Percentiles rank a stretch among this genome's conserved stretches.
Conservation (phyloP, 352 stramenopile genomes). For the Globisporangium iwayamae region DNA sequence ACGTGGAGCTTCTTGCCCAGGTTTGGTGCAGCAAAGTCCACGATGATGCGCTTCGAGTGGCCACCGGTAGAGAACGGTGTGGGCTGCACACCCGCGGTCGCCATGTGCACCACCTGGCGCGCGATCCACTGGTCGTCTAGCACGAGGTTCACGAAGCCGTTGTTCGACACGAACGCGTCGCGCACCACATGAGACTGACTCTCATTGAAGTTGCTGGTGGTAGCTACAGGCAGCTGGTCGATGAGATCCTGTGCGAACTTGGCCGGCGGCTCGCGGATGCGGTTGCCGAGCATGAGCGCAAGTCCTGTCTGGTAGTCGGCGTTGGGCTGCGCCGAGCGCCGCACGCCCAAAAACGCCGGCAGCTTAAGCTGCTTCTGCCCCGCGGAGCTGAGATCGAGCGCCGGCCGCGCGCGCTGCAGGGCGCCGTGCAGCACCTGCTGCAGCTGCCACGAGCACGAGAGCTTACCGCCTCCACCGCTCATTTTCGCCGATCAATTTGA, state of each 20-base stretch:
- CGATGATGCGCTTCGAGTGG: slow-evolving; percentile 39
- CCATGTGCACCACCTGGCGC: slow-evolving; percentile 51
- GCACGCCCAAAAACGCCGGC: slow-evolving; percentile 49
- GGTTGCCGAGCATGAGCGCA: slow-evolving; percentile 52
- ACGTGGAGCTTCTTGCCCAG: slow-evolving; percentile 87
- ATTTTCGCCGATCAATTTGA: slow-evolving; percentile 1
- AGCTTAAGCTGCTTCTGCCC: slow-evolving; percentile 21
- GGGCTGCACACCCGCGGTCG: slow-evolving; percentile 24
- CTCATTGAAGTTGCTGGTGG: not conserved
- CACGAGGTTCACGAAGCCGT: slow-evolving; percentile 80
- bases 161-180: slow-evolving; percentile 54
- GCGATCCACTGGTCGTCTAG: slow-evolving; percentile 71
- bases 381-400: slow-evolving; percentile 19
- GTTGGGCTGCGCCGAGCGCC: slow-evolving; percentile 54
- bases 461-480: slow-evolving; percentile 15
- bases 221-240: slow-evolving; percentile 13
- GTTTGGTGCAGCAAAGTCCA: slow-evolving; percentile 83
- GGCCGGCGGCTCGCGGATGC: slow-evolving; percentile 32
- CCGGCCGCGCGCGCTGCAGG: slow-evolving; percentile 32
- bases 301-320: slow-evolving; percentile 81
- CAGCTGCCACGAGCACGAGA: slow-evolving; percentile 53
- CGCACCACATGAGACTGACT: slow-evolving; percentile 17
- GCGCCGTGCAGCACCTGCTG: slow-evolving; percentile 41
- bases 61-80: not conserved
- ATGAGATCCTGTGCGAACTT: slow-evolving; percentile 38